These are phyloP conservation scores for Pholiota adiposa DNA, from an alignment of 1,284 basidiomycete species.

Conservation along the genomic window DNA sequence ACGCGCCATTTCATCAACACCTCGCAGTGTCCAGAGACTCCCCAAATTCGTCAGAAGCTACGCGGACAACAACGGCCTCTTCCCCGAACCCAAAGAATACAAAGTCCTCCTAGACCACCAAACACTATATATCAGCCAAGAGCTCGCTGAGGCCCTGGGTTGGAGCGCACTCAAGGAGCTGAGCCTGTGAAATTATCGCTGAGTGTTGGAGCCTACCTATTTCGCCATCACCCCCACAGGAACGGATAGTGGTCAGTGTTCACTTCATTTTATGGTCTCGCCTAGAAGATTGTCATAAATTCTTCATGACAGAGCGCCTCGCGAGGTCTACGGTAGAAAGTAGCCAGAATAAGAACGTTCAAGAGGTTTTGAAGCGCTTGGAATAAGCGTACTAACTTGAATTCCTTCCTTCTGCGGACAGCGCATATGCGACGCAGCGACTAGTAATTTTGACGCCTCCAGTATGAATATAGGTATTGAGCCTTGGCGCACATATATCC, in stretches of 20 bases:
- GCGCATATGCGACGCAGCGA: too few relatives aligned
- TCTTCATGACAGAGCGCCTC: slow-evolving; percentile 15
- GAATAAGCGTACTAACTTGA: not conserved
- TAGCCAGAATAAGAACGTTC: slow-evolving; percentile 19
- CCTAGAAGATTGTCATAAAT: not conserved
- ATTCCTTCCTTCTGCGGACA: too few relatives aligned
- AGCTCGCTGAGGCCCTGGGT: slow-evolving; percentile 22
- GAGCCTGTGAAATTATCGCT: slow-evolving; percentile 17
- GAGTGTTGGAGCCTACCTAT: slow-evolving; percentile 20
- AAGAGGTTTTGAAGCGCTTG: slow-evolving; percentile 16
- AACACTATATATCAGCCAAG: slow-evolving; percentile 20
- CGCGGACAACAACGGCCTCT: too few relatives aligned
- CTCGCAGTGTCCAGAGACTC: not conserved
- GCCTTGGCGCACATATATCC: too few relatives aligned
- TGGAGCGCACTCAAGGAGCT: slow-evolving; percentile 9
- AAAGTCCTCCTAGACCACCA: slow-evolving; percentile 19
- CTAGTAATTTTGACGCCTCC: too few relatives aligned
- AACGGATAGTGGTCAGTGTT: slow-evolving; percentile 18
- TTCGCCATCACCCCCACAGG: slow-evolving; percentile 22
- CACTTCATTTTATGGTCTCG: not conserved
- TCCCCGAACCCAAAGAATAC: not conserved
- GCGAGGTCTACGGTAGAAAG: slow-evolving; percentile 23
- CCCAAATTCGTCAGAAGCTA: not conserved
- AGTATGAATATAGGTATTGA: too few relatives aligned
- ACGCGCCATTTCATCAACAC: not conserved